phyloP scores from a whole-genome alignment of 306 rosid species.

The Crotalaria pallida region DNA sequence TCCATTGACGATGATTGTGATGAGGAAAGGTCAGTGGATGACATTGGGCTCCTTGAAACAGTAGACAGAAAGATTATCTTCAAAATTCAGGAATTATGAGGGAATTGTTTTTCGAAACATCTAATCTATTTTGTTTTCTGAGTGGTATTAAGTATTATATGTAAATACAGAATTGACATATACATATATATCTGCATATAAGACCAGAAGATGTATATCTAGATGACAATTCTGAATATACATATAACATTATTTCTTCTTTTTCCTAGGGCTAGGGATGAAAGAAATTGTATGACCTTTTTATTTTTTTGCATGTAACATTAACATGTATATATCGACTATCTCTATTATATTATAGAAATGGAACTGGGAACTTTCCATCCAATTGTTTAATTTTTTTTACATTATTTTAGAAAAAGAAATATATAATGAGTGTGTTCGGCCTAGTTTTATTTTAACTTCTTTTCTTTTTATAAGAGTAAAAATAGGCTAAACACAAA shows the following conservation, averaged over 20 bases:
- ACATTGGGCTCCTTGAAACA: conserved; percentile 71
- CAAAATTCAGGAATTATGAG: conserved; percentile 60
- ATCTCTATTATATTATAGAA: conserved; percentile 5
- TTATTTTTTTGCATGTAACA: conserved; percentile 30
- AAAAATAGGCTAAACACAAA: too few relatives aligned
- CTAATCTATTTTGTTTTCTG: neutral
- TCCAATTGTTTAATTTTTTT: too few relatives aligned
- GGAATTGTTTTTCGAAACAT: neutral
- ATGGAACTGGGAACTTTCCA: neutral
- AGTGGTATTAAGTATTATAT: too few relatives aligned
- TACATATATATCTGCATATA: too few relatives aligned
- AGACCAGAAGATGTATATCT: too few relatives aligned
- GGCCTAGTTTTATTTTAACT: too few relatives aligned
- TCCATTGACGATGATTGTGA: conserved; percentile 52
- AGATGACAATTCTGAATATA: too few relatives aligned
- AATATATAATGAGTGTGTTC: too few relatives aligned
- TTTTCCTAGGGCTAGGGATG: conserved; percentile 23
- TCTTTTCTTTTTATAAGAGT: too few relatives aligned
- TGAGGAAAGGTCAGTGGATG: conserved; percentile 48
- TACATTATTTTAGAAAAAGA: too few relatives aligned
- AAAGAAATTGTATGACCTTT: conserved; percentile 12
- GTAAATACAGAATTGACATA: too few relatives aligned
- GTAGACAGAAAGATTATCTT: conserved; percentile 77
- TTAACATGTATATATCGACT: conserved; percentile 27
- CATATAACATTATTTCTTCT: too few relatives aligned